These are phyloP conservation scores for Neofusicoccum parvum DNA, from an alignment of 2,329 filamentous ascomycete species.

Conservation along the genomic window DNA sequence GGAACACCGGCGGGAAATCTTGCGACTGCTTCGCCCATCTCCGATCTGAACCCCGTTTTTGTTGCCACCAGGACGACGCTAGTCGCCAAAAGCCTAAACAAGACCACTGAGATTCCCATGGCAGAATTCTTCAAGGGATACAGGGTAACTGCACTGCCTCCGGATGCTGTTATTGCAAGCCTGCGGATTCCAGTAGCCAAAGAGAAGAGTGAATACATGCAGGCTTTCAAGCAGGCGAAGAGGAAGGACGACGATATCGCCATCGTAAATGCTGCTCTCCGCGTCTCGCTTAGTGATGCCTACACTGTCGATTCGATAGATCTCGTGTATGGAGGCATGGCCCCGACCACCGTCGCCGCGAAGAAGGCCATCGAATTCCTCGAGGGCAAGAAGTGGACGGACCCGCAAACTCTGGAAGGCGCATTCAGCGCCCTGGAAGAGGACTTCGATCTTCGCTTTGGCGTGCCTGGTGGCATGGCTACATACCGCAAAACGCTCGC, in stretches of 20 bases:
- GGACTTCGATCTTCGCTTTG: constrained; percentile 86
- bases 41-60: constrained; percentile 91
- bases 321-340: constrained; percentile 94
- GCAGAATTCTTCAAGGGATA: constrained; percentile 91
- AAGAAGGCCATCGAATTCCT: constrained; percentile 76
- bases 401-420: constrained; percentile 82
- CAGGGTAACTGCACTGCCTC: constrained; percentile 76
- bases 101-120: constrained; percentile 87
- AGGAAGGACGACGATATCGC: constrained; percentile 98
- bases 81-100: constrained; percentile 73
- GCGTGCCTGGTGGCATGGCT: constrained; percentile 96
- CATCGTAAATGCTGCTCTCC: constrained; percentile 87
- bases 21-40: constrained; percentile 92
- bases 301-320: constrained; percentile 73
- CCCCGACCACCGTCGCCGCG: constrained; percentile 84
- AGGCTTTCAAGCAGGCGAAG: constrained; percentile 95
- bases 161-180: constrained; percentile 81
- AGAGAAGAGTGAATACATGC: constrained; percentile 78
- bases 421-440: constrained; percentile 85
- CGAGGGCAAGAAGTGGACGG: constrained; percentile 75
- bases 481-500: constrained; percentile 91
- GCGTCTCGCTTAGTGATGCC: constrained; percentile 69
- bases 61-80: constrained; percentile 83
- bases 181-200: constrained; percentile 80
- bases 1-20: constrained; percentile 94